phyloP scores from a whole-genome alignment of 306 rosid species.

The Carpinus fangiana region DNA sequence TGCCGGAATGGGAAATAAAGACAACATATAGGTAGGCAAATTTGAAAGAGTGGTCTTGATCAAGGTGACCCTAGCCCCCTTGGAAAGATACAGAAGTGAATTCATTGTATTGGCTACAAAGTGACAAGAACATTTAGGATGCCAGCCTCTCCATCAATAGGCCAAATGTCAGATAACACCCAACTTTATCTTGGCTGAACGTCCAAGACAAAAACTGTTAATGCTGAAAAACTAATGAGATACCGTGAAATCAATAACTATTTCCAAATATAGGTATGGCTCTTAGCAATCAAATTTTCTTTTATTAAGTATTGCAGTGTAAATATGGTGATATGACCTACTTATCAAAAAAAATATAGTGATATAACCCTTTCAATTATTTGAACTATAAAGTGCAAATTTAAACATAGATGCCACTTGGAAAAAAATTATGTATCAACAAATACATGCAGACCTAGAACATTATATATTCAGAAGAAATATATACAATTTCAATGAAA shows the following conservation, averaged over 20 bases:
- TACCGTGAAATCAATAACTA: neutral
- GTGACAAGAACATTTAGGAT: neutral
- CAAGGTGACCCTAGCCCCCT: too few species aligned
- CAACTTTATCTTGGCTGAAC: neutral
- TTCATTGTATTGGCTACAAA: neutral
- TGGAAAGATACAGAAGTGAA: neutral
- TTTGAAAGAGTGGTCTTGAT: too few species aligned
- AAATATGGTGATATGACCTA: neutral
- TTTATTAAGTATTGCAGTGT: neutral
- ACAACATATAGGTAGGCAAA: too few species aligned
- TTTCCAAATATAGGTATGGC: neutral
- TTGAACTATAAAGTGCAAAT: neutral
- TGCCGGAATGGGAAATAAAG: too few species aligned
- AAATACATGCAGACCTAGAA: neutral
- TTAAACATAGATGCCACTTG: neutral
- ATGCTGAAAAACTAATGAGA: neutral
- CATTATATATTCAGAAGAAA: conserved; percentile 7
- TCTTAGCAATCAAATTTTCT: neutral
- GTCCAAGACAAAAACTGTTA: neutral
- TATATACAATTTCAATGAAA: neutral
- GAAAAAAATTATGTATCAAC: neutral
- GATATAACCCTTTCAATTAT: neutral
- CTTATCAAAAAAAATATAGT: too few species aligned
- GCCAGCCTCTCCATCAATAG: neutral
- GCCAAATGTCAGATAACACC: neutral